Evolutionary conservation across 2,329 filamentous ascomycete genomes (phyloP).

Genomic region (Xylaria sp.): DNA sequence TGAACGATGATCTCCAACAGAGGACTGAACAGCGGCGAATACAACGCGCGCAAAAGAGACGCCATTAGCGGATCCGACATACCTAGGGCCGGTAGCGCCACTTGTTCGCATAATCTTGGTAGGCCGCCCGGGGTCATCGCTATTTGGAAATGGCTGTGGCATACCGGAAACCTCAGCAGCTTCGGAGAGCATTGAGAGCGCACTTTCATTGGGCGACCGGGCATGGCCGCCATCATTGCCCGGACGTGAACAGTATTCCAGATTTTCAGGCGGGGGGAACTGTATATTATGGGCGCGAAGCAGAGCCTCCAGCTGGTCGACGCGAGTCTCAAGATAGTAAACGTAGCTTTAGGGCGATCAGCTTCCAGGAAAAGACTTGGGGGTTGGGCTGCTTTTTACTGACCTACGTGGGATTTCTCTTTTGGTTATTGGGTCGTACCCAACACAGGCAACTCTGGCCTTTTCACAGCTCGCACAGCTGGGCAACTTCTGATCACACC

Average conservation of each 20-base stretch:
- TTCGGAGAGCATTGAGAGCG: constrained; percentile 48
- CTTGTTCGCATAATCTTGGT: constrained; percentile 46
- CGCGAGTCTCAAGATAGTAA: constrained; percentile 89
- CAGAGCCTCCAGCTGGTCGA: constrained; percentile 83
- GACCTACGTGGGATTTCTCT: constrained; percentile 92
- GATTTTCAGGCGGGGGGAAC: constrained; percentile 75
- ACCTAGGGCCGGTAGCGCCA: constrained; percentile 77
- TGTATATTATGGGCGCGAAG: constrained; percentile 74
- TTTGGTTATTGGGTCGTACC: constrained; percentile 96
- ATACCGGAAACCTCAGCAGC: constrained; percentile 46
- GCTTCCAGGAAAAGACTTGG: constrained; percentile 17
- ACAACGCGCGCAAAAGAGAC: constrained; percentile 96
- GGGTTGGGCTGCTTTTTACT: constrained; percentile 52
- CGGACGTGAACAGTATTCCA: constrained; percentile 70
- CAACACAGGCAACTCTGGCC: constrained; percentile 89
- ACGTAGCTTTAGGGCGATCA: constrained; percentile 73
- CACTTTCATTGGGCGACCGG: constrained; percentile 50
- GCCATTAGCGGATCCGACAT: constrained; percentile 85
- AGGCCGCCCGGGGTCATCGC: constrained; percentile 65
- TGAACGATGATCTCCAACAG: constrained; percentile 71
- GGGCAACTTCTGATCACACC: constrained; percentile 92
- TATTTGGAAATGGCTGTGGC: constrained; percentile 49
- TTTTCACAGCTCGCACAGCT: constrained; percentile 94
- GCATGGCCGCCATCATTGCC: constrained; percentile 51
- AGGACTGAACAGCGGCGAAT: constrained; percentile 88